A percentile compares a stretch with the other conserved stretches of the same genome.
Conservation (phyloP, 2,329 filamentous ascomycete species). For the Cyclaneusma minus region DNA sequence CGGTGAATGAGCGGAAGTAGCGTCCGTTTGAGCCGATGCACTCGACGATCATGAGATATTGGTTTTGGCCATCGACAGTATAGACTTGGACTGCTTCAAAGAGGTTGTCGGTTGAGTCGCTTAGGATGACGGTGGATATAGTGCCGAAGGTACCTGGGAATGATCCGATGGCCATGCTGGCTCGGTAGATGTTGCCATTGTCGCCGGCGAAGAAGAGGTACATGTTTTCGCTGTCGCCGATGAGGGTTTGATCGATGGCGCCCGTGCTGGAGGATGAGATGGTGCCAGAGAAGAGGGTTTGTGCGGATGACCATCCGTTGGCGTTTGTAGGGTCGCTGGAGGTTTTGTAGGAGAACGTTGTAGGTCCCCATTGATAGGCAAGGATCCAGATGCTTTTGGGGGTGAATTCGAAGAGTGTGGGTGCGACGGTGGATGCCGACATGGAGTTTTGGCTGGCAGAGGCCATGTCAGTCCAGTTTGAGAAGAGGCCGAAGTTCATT, state of each 20-base stretch:
- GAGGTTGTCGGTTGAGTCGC: conserved; percentile 37
- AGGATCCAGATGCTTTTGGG: conserved; percentile 49
- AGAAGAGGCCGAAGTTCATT: conserved; percentile 39
- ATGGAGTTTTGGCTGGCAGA: conserved; percentile 36
- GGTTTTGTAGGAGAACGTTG: conserved; percentile 43
- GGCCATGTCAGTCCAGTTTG: conserved; percentile 34
- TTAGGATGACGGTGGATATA: conserved; percentile 30
- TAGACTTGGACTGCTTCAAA: conserved; percentile 57
- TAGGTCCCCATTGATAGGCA: conserved; percentile 47
- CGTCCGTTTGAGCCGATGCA: conserved; percentile 38
- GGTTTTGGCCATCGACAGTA: conserved; percentile 32
- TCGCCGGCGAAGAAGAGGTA: conserved; percentile 55
- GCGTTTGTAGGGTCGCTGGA: conserved; percentile 38
- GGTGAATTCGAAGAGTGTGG: conserved; percentile 45
- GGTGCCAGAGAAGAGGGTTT: conserved; percentile 39
- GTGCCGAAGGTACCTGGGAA: conserved; percentile 47
- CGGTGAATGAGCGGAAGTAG: conserved; percentile 53
- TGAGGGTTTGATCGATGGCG: conserved; percentile 46
- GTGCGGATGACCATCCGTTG: conserved; percentile 37
- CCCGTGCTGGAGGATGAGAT: conserved; percentile 35
- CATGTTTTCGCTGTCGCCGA: conserved; percentile 44
- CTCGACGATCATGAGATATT: conserved; percentile 56
- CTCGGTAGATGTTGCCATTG: conserved; percentile 49
- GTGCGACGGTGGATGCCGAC: conserved; percentile 32
- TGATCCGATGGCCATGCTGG: conserved; percentile 43